Conservation (phyloP, 2,329 filamentous ascomycete species). For the Ophiostoma sp. region DNA sequence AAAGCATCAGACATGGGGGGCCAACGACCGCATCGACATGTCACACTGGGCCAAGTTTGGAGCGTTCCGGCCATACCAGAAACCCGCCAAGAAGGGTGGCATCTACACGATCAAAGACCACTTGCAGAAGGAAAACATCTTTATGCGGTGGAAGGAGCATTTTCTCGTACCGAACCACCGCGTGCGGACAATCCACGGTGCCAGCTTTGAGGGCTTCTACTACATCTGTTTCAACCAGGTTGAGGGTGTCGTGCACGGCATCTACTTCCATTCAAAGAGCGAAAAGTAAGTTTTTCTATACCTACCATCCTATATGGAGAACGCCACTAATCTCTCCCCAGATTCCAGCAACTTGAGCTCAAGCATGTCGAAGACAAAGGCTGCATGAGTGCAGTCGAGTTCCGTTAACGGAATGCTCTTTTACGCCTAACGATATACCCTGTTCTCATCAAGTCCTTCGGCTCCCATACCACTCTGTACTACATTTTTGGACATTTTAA, state of each 20-base stretch:
- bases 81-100: conserved; percentile 55
- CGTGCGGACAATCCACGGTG: conserved; percentile 83
- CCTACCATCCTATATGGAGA: background rate
- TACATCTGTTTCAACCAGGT: conserved; percentile 98
- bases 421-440: conserved; percentile 5
- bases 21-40: conserved; percentile 82
- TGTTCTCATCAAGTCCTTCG: background rate
- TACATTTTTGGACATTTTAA: too few relatives aligned
- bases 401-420: conserved; percentile 49
- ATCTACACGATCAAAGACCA: conserved; percentile 59
- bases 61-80: conserved; percentile 71
- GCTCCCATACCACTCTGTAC: too few relatives aligned
- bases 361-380: conserved; percentile 81
- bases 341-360: conserved; percentile 88
- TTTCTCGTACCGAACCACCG: conserved; percentile 94
- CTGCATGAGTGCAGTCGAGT: conserved; percentile 82
- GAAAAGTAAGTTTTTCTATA: conserved; percentile 68
- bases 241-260: conserved; percentile 78
- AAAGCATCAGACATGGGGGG: conserved; percentile 83
- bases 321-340: conserved; percentile 34
- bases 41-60: conserved; percentile 90
- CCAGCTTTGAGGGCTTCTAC: conserved; percentile 97
- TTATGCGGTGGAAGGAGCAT: conserved; percentile 99
- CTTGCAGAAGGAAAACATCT: conserved; percentile 78
- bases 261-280: conserved; percentile 97